phyloP scores from a whole-genome alignment of 345 rosid genomes.

The Arabidopsis arenosa region DNA sequence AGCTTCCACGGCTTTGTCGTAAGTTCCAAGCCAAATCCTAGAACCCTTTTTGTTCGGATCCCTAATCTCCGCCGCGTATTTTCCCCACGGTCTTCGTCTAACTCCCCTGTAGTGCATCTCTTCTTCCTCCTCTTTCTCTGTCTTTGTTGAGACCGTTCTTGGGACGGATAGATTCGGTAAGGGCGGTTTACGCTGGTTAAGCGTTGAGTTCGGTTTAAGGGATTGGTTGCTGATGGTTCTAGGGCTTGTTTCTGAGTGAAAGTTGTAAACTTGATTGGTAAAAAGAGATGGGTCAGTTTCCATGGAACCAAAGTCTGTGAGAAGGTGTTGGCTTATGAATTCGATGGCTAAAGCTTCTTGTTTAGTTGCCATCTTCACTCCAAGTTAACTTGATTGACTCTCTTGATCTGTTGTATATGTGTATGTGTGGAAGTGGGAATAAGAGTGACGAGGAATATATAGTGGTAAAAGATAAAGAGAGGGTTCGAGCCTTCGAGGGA shows the following conservation, averaged over 20 bases:
- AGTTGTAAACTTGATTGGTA: constrained; percentile 14
- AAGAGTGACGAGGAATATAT: constrained; percentile 42
- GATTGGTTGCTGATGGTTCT: constrained; percentile 25
- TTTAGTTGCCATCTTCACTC: constrained; percentile 39
- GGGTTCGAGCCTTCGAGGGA: constrained; percentile 42
- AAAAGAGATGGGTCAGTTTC: constrained; percentile 20
- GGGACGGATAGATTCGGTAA: constrained; percentile 42
- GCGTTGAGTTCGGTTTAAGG: constrained; percentile 48
- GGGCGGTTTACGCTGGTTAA: constrained; percentile 71
- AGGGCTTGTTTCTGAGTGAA: constrained; percentile 25
- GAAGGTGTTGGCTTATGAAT: constrained; percentile 67
- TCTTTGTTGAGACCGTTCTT: constrained; percentile 18
- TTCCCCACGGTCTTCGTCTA: constrained; percentile 89
- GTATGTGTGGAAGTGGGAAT: constrained; percentile 29
- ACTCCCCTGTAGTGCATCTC: constrained; percentile 84
- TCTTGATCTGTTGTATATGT: constrained; percentile 22
- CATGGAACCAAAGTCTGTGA: constrained; percentile 55
- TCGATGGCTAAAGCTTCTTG: constrained; percentile 60
- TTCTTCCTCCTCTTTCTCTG: constrained; percentile 29
- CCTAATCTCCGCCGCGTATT: constrained; percentile 87
- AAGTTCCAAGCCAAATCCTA: constrained; percentile 92
- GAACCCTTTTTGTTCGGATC: constrained; percentile 88
- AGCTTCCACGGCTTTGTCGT: constrained; percentile 80
- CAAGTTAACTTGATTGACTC: not conserved
- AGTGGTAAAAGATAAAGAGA: constrained; percentile 14